Conservation (phyloP, 192 early-diverging fungal genomes). For the Haplosporangium gracile region DNA sequence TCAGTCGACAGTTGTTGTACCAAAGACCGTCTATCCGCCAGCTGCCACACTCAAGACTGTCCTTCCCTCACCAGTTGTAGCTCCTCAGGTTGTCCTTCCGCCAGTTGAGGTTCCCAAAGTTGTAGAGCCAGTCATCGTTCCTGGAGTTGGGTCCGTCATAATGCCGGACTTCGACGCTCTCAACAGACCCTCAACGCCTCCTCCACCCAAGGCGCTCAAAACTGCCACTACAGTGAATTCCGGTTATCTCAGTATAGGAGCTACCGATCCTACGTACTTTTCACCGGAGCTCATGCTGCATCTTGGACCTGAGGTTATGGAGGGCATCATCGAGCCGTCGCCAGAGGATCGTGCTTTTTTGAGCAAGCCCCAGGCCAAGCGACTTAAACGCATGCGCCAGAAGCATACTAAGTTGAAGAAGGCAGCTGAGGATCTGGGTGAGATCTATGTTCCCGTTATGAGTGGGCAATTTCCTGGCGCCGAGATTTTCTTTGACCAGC, state of each 20-base stretch:
- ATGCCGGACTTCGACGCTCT: neutral
- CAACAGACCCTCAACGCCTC: neutral
- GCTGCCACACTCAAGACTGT: neutral
- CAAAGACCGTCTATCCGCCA: neutral
- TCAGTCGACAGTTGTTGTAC: neutral
- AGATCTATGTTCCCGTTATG: neutral
- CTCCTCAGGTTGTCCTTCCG: neutral
- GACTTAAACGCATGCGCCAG: neutral
- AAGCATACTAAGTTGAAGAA: slow-evolving; percentile 2
- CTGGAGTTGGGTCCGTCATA: neutral
- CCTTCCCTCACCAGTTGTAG: neutral
- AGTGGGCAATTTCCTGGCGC: neutral
- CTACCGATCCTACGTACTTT: slow-evolving; percentile 1
- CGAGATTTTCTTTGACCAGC: neutral
- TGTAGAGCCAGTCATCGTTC: neutral
- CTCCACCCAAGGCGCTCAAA: neutral
- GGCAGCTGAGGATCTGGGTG: neutral
- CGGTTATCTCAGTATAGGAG: neutral
- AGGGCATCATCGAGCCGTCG: neutral
- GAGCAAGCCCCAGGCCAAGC: neutral
- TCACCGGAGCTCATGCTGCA: neutral
- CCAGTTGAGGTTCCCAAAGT: neutral
- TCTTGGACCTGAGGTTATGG: slow-evolving; percentile 1
- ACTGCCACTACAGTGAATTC: neutral
- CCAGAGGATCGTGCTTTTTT: neutral